Base-by-base conservation (phyloP, 1,284 basidiomycete species). In the Sphaerobolus stellatus region DNA sequence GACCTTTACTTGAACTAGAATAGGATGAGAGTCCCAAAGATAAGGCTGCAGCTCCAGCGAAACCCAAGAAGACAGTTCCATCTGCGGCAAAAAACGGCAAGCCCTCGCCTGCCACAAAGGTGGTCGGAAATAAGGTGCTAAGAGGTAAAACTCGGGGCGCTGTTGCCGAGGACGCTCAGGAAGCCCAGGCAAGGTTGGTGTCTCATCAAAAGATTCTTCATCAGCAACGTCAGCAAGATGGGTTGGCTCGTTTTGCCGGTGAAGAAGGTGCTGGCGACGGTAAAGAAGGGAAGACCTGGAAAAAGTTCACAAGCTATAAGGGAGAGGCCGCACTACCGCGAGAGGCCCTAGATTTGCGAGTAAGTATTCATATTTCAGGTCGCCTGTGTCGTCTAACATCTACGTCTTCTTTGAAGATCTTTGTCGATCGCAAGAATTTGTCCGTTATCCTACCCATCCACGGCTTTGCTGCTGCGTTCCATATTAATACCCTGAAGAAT, bases 401-500 rank as follows among this genome's bases (percentile, higher is more conserved):
- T 61, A 44, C 20, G n/a, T n/a, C n/a, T 24, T 49, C 27, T 14
- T 14, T 56, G 3, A 67, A 98, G 90, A 92, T 99, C 60, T 83
- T 83, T 61, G 88, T 99, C 29, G 97, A 99, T 67, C 86, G 90
- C 62, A 92, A 93, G 65, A 84, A 91, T 14, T 87, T 92, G 61
- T 92, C 94, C 0, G 86, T 99, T 52, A 81, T 99, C 45, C 71
- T 99, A 2, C 97, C 97, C 11, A 87, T 99, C 62, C 87, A 98
- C 65, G 96, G 96, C 3, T 98, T 90, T 62, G 92, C 94, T 0
- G 94, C 98, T 0, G 95, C 97, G 0, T 98, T 98, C 78, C 97
- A 99, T 68, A 95, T 99, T 73, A 97, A 97, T 66, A 95, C 94
- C 1, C 92, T 99, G 61, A 99, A 99, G 74, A 99, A 98, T 67